Conservation (phyloP, 2,329 filamentous ascomycete species). For the Fusarium neocosmosporiellum region DNA sequence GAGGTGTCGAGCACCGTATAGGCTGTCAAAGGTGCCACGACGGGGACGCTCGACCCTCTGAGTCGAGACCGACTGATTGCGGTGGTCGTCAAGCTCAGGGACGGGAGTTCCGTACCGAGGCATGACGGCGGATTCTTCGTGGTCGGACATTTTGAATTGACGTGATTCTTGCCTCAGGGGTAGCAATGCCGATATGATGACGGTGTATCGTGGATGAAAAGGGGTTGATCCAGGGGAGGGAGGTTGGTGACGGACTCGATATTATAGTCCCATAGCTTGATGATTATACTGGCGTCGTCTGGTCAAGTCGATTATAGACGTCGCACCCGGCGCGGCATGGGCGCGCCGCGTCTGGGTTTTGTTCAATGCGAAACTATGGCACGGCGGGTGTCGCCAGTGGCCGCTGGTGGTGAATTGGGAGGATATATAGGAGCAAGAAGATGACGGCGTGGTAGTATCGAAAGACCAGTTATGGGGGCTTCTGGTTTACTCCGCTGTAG, state of each 20-base stretch:
- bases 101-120: slow-evolving; percentile 79
- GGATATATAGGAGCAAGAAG: slow-evolving; percentile 9
- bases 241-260: slow-evolving; percentile 44
- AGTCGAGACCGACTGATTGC: slow-evolving; percentile 71
- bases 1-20: slow-evolving; percentile 66
- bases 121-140: slow-evolving; percentile 68
- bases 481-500: slow-evolving; percentile 96
- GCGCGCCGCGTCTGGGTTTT: slow-evolving; percentile 50
- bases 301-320: slow-evolving; percentile 34
- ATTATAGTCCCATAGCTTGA: slow-evolving; percentile 46
- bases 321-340: slow-evolving; percentile 51
- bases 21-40: slow-evolving; percentile 79
- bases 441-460: slow-evolving; percentile 14
- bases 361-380: slow-evolving; percentile 45
- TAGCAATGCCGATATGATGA: slow-evolving; percentile 10
- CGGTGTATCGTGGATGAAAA: slow-evolving; percentile 17
- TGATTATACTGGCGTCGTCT: slow-evolving; percentile 29
- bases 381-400: slow-evolving; percentile 39
- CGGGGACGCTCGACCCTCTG: slow-evolving; percentile 71
- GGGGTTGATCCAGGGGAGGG: slow-evolving; percentile 25
- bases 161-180: slow-evolving; percentile 2
- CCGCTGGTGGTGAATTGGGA: slow-evolving; percentile 14
- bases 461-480: slow-evolving; percentile 86
- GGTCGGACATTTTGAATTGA: slow-evolving; percentile 70
- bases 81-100: slow-evolving; percentile 89